Evolutionary conservation across 2,329 filamentous ascomycete genomes (phyloP).

Genomic region (Curvularia lunata): DNA sequence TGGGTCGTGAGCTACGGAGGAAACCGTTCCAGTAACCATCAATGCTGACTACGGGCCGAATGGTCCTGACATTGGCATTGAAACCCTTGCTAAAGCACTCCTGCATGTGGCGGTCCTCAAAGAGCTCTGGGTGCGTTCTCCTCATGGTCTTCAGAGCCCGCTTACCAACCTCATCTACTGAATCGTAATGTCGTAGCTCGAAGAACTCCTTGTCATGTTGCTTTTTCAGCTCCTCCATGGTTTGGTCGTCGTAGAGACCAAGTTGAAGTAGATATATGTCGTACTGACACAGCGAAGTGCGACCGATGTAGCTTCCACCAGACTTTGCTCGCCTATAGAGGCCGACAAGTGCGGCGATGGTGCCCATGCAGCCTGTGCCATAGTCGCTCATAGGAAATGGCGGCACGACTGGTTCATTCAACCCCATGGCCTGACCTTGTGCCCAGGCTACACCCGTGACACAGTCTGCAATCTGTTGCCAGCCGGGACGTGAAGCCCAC

Average conservation of each 20-base stretch:
- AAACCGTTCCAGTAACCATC: constrained; percentile 59
- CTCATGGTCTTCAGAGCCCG: constrained; percentile 64
- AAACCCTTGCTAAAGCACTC: constrained; percentile 57
- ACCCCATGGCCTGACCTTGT: constrained; percentile 67
- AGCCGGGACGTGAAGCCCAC: constrained; percentile 69
- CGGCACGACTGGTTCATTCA: constrained; percentile 69
- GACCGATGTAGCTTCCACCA: constrained; percentile 71
- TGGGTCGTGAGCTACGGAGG: constrained; percentile 57
- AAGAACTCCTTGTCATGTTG: constrained; percentile 62
- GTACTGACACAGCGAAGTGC: constrained; percentile 70
- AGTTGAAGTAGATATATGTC: constrained; percentile 69
- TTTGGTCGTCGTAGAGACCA: constrained; percentile 61
- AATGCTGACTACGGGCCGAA: constrained; percentile 55
- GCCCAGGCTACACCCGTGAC: constrained; percentile 66
- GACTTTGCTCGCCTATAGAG: constrained; percentile 66
- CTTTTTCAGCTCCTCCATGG: constrained; percentile 60
- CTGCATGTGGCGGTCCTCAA: constrained; percentile 56
- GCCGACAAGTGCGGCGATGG: constrained; percentile 69
- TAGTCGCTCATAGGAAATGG: constrained; percentile 68
- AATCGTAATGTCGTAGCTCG: constrained; percentile 64
- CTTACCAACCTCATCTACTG: constrained; percentile 69
- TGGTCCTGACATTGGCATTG: constrained; percentile 55
- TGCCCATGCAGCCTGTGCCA: constrained; percentile 74
- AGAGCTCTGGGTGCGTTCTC: constrained; percentile 61
- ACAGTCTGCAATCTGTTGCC: constrained; percentile 75